phyloP scores from a whole-genome alignment of 2,329 filamentous ascomycete species.

The Chaetoscypha palmicola region DNA sequence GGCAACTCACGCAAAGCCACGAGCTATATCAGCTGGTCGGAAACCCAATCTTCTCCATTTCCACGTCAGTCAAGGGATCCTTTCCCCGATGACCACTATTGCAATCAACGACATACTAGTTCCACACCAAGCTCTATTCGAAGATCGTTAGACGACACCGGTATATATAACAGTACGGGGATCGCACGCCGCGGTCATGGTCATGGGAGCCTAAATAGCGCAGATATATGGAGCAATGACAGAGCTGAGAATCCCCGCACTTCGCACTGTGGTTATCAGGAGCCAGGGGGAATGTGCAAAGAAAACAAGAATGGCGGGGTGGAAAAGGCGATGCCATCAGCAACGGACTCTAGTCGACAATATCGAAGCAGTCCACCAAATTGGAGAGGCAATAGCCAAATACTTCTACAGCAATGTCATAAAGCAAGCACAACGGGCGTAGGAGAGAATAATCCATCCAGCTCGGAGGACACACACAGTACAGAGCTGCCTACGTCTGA shows the following conservation, averaged over 20 bases:
- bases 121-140: constrained; percentile 22
- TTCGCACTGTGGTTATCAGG: too few species aligned
- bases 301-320: too few species aligned
- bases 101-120: constrained; percentile 10
- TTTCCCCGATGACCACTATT: not conserved
- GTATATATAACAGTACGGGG: constrained; percentile 26
- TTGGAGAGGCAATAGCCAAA: not conserved
- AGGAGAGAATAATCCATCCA: too few species aligned
- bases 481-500: too few species aligned
- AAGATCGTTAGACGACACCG: constrained; percentile 21
- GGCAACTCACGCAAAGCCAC: constrained; percentile 12
- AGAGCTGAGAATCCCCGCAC: too few species aligned
- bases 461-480: too few species aligned
- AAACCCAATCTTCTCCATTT: constrained; percentile 19
- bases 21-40: constrained; percentile 26
- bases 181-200: constrained; percentile 8
- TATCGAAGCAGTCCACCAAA: not conserved
- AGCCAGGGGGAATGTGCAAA: too few species aligned
- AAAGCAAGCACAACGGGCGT: not conserved
- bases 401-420: not conserved
- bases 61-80: constrained; percentile 1
- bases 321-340: too few species aligned
- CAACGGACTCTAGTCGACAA: not conserved
- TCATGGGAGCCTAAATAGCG: not conserved
- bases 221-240: not conserved